Evolutionary conservation across 805 yeast species (phyloP).

Genomic region (Candida tallmaniae): DNA sequence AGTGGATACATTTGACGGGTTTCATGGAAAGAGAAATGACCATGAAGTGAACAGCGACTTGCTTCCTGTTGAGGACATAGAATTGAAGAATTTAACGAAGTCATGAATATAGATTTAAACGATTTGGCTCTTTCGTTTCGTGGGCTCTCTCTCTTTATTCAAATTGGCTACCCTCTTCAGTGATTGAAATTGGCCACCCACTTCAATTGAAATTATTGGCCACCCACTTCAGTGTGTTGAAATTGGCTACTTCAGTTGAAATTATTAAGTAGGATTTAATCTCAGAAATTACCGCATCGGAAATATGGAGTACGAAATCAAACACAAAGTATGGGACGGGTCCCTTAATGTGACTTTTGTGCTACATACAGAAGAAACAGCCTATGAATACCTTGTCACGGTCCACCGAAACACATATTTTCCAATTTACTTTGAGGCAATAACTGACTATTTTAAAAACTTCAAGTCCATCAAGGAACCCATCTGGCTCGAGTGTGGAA

Average conservation of each 20-base stretch:
- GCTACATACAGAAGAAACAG: background rate
- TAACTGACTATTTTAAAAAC: slow-evolving; percentile 36
- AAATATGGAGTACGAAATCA: slow-evolving; percentile 14
- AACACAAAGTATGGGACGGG: slow-evolving; percentile 51
- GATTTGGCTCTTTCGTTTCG: no score
- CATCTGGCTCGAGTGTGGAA: slow-evolving; percentile 65
- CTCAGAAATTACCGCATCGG: background rate
- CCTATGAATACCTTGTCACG: slow-evolving; percentile 3
- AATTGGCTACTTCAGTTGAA: no score
- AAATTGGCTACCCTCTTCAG: no score
- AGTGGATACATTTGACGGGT: slow-evolving; percentile 14
- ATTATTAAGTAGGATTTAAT: no score
- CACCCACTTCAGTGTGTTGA: no score
- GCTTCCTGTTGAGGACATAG: slow-evolving; percentile 2
- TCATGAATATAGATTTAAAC: slow-evolving; percentile 4
- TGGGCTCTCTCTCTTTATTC: no score
- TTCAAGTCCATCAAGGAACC: slow-evolving; percentile 17
- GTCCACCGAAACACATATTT: slow-evolving; percentile 49
- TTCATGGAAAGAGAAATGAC: background rate
- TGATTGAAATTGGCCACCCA: no score
- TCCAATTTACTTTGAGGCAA: slow-evolving; percentile 34
- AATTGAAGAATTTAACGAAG: slow-evolving; percentile 5
- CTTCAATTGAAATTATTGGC: no score
- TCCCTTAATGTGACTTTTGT: slow-evolving; percentile 33
- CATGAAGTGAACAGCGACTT: background rate